Percentiles rank a stretch among this genome's conserved stretches.
These are phyloP conservation scores for Phytophthora kernoviae DNA, from an alignment of 352 stramenopile genomes.

Conservation along the genomic window DNA sequence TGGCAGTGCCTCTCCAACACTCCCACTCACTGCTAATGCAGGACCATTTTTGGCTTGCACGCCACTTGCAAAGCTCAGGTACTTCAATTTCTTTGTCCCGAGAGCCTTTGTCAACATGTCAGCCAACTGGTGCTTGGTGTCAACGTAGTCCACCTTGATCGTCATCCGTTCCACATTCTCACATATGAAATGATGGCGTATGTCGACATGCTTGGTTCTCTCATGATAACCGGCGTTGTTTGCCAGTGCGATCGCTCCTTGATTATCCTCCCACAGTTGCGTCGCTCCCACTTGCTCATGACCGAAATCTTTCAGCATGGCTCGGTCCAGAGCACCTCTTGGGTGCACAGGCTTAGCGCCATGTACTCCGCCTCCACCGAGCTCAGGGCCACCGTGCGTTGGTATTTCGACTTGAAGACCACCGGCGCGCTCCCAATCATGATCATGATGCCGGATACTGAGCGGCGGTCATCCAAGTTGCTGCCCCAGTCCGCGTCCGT, in stretches of 20 bases:
- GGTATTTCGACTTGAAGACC: neutral
- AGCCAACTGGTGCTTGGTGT: conserved; percentile 7
- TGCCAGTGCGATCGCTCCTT: conserved; percentile 6
- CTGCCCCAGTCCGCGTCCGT: neutral
- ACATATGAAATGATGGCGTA: conserved; percentile 12
- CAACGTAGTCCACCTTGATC: conserved; percentile 8
- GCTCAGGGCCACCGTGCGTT: neutral
- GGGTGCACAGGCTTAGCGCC: neutral
- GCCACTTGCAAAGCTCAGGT: neutral
- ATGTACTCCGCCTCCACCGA: conserved; percentile 8
- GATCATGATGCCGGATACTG: neutral
- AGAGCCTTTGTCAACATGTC: conserved; percentile 8
- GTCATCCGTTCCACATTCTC: conserved; percentile 4
- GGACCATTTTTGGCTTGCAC: neutral
- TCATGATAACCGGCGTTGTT: conserved; percentile 5
- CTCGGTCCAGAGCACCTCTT: conserved; percentile 3
- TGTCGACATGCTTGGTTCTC: conserved; percentile 5
- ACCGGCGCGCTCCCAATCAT: neutral
- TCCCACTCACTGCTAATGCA: conserved; percentile 12
- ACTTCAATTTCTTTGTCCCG: conserved; percentile 8
- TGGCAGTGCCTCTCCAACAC: too few species aligned
- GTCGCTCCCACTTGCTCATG: neutral
- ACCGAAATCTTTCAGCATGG: neutral
- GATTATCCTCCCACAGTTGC: conserved; percentile 3
- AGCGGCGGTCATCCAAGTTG: neutral